Evolutionary conservation across 108 stramenopile species (phyloP), one percentile per base, ranked within the genome.

Genomic region (Fragilariopsis cylindrus): DNA sequence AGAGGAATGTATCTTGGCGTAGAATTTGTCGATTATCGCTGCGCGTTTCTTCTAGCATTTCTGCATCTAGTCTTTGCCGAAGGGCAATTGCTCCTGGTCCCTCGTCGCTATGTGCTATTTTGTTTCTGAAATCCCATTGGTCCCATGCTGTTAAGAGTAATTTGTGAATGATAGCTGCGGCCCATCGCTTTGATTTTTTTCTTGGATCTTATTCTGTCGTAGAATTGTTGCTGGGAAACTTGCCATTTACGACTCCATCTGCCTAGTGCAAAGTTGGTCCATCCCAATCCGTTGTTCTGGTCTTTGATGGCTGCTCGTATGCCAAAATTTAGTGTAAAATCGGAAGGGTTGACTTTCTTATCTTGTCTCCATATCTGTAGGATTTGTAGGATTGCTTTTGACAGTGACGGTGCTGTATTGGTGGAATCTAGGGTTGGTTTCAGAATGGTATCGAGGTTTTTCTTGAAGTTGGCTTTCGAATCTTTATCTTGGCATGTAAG

Each of bases 101-200:
- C 12, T 21, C 42, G 12, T 41, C 44, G 43, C 15, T 45, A 45
- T 66, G 42, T 66, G 47, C 44, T 21, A 45, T 45, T 66, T 45
- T 41, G 43, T 66, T 66, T 45, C 65, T 9, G 16, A 46, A 45
- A 16, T 66, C 42, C 65, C 60, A 60, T 11, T 21, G 18, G 60
- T 60, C 60, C 60, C 60, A 60, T 13, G 60, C 60, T 11, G 18
- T 45, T 21, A 44, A 13, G 11, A 43, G 11, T 9, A 66, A 45
- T 45, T 66, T 41, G 9, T 66, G 9, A 12, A 66, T 44, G 19
- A 66, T 45, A 13, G 65, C 9, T 13, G 43, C 47, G 43, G 43
- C 30, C 65, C 65, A 66, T 45, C 65, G 43, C 9, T 12, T 9
- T 41, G 15, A 11, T 44, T 41, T 21, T n/a, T 45, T 16, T 41